Evolutionary conservation across 129 eudicot species (phyloP), one percentile per base, ranked within the genome.

Genomic region (Flaveria bidentis): DNA sequence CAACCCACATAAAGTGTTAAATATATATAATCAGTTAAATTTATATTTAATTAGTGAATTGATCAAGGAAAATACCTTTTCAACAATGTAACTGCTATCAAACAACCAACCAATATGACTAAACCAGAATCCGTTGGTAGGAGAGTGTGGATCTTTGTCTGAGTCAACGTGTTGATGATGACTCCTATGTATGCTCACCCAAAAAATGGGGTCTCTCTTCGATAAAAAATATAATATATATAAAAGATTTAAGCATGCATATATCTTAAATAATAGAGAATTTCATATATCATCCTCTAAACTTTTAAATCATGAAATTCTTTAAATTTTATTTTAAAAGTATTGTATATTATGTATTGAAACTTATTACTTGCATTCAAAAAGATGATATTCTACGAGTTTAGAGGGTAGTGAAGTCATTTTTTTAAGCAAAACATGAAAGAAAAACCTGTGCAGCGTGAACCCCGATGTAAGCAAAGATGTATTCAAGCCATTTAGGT

Each of bases 401-500:
- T 44, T 44, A 44, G 2, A 44, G 47, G 12, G 1, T 0, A 1
- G 13, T 47, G 3, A 10, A 3, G 0, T 11, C 0, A 2, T 0
- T 10, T 47, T 47, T 2, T 49, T 49, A 0, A 49, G 11, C 14
- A 60, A 20, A 20, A 20, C 22, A 20, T 20, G 3, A n/a, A 41
- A 42, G 12, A 49, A 15, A 55, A 22, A 92, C 98, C 98, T 93
- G 96, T 80, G 84, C 84, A 25, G 96, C 88, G 25, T 76, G 91
- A 78, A 82, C 90, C 1, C 92, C 95, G 36, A 88, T 78, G 66
- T 93, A 90, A 23, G 98, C 96, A 74, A 85, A 93, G 10, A 84
- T 78, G 72, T 93, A 93, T 74, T 93, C 98, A 0, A 90, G 96
- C 96, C 95, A 90, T 80, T 90, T 93, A 16, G 96, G 96, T 49